phyloP scores from a whole-genome alignment of 345 rosid genomes.

The Odontarrhena argentea region DNA sequence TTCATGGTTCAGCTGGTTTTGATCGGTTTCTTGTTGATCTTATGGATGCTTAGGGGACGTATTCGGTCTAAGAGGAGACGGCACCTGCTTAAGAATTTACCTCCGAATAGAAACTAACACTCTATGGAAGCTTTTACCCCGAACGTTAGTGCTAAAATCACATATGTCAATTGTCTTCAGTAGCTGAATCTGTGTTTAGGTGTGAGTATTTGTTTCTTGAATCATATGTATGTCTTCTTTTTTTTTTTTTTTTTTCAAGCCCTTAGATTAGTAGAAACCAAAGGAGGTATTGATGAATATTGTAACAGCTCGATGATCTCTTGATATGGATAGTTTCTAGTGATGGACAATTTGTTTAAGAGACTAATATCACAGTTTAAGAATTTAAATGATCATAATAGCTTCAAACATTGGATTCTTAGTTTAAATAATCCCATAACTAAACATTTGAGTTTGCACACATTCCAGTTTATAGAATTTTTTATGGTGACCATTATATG shows the following conservation, averaged over 20 bases:
- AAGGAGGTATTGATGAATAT: background rate
- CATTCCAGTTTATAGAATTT: too few relatives aligned
- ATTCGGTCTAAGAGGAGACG: conserved; percentile 41
- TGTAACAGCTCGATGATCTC: background rate
- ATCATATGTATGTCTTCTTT: background rate
- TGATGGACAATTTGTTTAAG: background rate
- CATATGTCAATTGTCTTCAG: background rate
- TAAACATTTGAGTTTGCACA: background rate
- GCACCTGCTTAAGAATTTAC: conserved; percentile 1
- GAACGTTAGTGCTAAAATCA: background rate
- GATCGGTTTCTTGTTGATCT: conserved; percentile 34
- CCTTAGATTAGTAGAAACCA: background rate
- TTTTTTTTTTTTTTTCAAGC: background rate
- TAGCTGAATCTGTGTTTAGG: conserved; percentile 2
- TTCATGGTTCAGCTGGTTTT: conserved; percentile 34
- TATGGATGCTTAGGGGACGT: conserved; percentile 33
- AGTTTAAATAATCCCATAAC: background rate
- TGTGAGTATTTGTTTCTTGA: conserved; percentile 16
- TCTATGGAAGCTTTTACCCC: conserved; percentile 4
- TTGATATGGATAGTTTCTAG: background rate
- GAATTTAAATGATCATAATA: too few relatives aligned
- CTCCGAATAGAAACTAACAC: conserved; percentile 19
- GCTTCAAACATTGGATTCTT: background rate
- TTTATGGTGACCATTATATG: too few relatives aligned
- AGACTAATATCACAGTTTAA: background rate